These are phyloP conservation scores for Penicillium dipodomyicola DNA, from an alignment of 495 filamentous ascomycete species.

Conservation along the genomic window DNA sequence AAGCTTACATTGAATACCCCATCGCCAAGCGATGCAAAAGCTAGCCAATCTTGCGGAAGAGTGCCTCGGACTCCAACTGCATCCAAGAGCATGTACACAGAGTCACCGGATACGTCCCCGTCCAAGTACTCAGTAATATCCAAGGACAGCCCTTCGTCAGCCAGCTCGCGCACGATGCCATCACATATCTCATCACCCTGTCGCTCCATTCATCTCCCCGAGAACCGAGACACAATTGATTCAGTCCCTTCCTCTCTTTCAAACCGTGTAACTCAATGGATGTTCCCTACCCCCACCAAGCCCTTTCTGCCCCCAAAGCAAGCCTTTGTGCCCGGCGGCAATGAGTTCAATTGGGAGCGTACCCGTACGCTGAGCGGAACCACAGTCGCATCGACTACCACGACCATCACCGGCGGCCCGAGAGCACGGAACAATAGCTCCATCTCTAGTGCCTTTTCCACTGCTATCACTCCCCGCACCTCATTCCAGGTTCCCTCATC, in stretches of 20 bases:
- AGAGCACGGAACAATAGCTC: conserved; percentile 26
- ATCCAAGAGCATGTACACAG: neutral
- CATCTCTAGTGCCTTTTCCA: conserved; percentile 31
- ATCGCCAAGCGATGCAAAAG: conserved; percentile 1
- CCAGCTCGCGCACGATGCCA: conserved; percentile 25
- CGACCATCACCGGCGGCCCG: conserved; percentile 21
- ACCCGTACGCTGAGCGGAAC: conserved; percentile 44
- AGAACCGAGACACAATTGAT: conserved; percentile 21
- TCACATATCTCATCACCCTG: conserved; percentile 21
- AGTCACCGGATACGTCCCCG: conserved; percentile 1
- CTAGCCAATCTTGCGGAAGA: neutral
- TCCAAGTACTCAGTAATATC: conserved; percentile 7
- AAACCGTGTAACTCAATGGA: conserved; percentile 37
- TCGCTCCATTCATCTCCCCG: conserved; percentile 18
- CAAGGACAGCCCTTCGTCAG: conserved; percentile 16
- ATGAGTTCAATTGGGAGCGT: conserved; percentile 32
- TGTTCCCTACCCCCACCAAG: conserved; percentile 22
- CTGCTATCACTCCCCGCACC: conserved; percentile 26
- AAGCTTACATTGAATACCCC: conserved; percentile 7
- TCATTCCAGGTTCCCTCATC: conserved; percentile 23
- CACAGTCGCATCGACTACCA: conserved; percentile 34
- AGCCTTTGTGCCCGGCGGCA: conserved; percentile 21
- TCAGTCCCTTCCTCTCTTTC: conserved; percentile 23
- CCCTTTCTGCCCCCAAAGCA: conserved; percentile 10
- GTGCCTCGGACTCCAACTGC: conserved; percentile 12